These are phyloP conservation scores for Lichtheimia ornata DNA, from an alignment of 371 early-diverging fungal species.

Conservation along the genomic window DNA sequence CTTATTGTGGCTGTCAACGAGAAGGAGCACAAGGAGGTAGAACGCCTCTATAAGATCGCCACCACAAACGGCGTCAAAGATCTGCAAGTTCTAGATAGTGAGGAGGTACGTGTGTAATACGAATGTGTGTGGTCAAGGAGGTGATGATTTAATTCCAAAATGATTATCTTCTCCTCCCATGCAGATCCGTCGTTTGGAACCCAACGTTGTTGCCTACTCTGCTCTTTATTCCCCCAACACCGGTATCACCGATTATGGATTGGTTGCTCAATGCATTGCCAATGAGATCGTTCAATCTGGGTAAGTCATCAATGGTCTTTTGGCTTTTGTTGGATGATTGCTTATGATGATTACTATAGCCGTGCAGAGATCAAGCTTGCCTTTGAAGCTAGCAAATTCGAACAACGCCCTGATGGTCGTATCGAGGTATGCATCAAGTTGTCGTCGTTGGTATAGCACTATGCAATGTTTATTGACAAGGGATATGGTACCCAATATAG, in stretches of 20 bases:
- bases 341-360: slow-evolving; percentile 19
- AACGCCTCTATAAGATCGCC: slow-evolving; percentile 40
- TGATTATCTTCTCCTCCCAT: slow-evolving; percentile 4
- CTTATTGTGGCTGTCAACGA: slow-evolving; percentile 48
- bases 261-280: slow-evolving; percentile 51
- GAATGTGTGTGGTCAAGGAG: background rate
- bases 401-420: slow-evolving; percentile 39
- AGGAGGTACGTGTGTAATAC: slow-evolving; percentile 29
- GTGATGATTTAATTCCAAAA: background rate
- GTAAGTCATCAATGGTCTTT: slow-evolving; percentile 18
- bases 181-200: slow-evolving; percentile 46
- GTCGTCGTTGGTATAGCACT: background rate
- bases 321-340: background rate
- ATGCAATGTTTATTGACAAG: background rate
- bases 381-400: slow-evolving; percentile 48
- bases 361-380: slow-evolving; percentile 54
- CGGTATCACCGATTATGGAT: slow-evolving; percentile 49
- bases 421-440: slow-evolving; percentile 20
- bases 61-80: slow-evolving; percentile 50
- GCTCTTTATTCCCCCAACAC: slow-evolving; percentile 54
- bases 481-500: slow-evolving; percentile 12
- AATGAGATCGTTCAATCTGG: slow-evolving; percentile 50
- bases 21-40: slow-evolving; percentile 48
- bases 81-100: slow-evolving; percentile 43
- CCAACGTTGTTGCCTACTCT: slow-evolving; percentile 50